Evolutionary conservation across 1,284 basidiomycete genomes (phyloP).

Genomic region (Ceratobasidium sp.): DNA sequence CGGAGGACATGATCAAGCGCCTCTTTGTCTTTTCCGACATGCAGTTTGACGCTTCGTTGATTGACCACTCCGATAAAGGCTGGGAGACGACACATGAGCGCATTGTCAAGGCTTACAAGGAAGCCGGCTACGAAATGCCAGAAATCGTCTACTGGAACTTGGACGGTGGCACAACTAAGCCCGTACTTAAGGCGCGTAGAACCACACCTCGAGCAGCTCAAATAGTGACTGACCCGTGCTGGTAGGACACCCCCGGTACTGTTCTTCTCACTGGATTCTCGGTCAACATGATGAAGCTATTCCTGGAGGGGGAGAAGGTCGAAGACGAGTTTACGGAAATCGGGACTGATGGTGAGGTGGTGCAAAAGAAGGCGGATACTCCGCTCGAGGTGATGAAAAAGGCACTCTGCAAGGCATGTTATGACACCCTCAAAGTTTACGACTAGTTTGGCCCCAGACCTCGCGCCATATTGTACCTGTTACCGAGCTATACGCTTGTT

Average conservation of each 20-base stretch:
- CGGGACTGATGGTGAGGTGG: conserved; percentile 56
- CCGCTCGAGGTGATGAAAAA: conserved; percentile 64
- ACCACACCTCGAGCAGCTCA: neutral
- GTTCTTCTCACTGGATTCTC: conserved; percentile 78
- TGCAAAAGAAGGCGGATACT: conserved; percentile 52
- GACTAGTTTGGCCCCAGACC: conserved; percentile 49
- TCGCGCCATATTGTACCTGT: neutral
- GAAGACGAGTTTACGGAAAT: conserved; percentile 52
- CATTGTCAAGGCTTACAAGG: conserved; percentile 65
- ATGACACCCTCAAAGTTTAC: conserved; percentile 55
- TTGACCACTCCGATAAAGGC: neutral
- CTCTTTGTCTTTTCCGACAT: conserved; percentile 82
- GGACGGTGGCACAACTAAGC: conserved; percentile 48
- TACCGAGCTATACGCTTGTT: neutral
- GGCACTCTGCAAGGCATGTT: conserved; percentile 65
- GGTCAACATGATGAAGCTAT: conserved; percentile 77
- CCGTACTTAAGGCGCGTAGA: conserved; percentile 36
- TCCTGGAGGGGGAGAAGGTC: conserved; percentile 66
- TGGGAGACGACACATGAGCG: conserved; percentile 75
- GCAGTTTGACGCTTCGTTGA: conserved; percentile 71
- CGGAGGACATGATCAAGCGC: conserved; percentile 75
- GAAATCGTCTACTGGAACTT: conserved; percentile 72
- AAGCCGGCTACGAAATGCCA: conserved; percentile 75
- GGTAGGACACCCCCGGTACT: conserved; percentile 62
- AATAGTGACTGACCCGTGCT: neutral